Evolutionary conservation across 1,284 basidiomycete genomes (phyloP).

Genomic region (Irpex sp.): DNA sequence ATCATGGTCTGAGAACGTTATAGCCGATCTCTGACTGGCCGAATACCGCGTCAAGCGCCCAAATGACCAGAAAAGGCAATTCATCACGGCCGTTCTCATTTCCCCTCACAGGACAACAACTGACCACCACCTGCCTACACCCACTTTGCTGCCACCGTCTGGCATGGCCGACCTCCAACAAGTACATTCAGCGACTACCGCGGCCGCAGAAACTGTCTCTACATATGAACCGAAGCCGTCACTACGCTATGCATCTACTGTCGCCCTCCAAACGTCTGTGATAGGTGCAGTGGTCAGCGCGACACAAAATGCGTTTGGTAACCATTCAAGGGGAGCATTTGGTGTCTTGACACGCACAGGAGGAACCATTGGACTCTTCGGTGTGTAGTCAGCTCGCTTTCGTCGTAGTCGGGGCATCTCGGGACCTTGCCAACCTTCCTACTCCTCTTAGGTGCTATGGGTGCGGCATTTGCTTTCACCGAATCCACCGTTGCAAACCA

Average conservation of each 20-base stretch:
- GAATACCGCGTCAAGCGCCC: background rate
- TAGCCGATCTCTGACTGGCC: background rate
- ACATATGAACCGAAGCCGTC: conserved; percentile 57
- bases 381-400: conserved; percentile 38
- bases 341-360: conserved; percentile 82
- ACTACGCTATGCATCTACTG: conserved; percentile 54
- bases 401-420: conserved; percentile 8
- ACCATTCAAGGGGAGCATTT: conserved; percentile 82
- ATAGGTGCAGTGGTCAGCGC: conserved; percentile 79
- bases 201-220: conserved; percentile 13
- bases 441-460: conserved; percentile 75
- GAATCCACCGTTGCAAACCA: conserved; percentile 81
- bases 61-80: background rate
- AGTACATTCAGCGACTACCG: conserved; percentile 7
- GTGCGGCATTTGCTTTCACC: conserved; percentile 82
- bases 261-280: conserved; percentile 67
- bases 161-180: conserved; percentile 25
- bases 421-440: conserved; percentile 6
- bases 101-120: background rate
- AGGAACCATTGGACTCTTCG: conserved; percentile 80
- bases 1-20: background rate
- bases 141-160: conserved; percentile 3
- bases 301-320: conserved; percentile 81
- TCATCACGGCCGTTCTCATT: background rate
- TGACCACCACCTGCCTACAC: background rate